phyloP scores from a whole-genome alignment of 169 alveolate species.

The Babesia bovis region DNA sequence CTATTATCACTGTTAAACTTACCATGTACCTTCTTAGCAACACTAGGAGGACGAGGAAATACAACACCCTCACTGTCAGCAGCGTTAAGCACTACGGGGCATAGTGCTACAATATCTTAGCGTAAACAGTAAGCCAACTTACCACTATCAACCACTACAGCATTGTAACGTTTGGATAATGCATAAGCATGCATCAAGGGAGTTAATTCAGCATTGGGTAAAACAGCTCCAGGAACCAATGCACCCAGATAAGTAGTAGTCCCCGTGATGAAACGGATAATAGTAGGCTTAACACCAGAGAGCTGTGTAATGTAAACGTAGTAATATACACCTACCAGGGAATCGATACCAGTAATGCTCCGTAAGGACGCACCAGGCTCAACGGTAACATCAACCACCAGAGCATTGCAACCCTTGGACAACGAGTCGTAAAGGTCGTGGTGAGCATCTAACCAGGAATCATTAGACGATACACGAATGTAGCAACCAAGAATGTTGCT shows the following conservation, averaged over 20 bases:
- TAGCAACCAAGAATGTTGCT: conserved; percentile 43
- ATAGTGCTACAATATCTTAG: conserved; percentile 1
- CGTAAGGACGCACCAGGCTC: neutral
- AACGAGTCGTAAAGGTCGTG: conserved; percentile 20
- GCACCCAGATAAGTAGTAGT: neutral
- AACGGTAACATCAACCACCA: conserved; percentile 15
- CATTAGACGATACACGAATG: conserved; percentile 20
- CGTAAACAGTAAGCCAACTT: neutral
- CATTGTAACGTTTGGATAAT: conserved; percentile 36
- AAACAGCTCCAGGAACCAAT: conserved; percentile 1
- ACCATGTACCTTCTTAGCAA: conserved; percentile 50
- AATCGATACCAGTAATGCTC: conserved; percentile 8
- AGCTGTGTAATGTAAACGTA: neutral
- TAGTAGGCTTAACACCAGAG: neutral
- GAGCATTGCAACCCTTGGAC: conserved; percentile 22
- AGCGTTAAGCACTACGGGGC: conserved; percentile 25
- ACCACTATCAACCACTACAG: conserved; percentile 30
- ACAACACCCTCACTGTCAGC: conserved; percentile 41
- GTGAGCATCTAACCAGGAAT: neutral
- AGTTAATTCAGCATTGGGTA: neutral
- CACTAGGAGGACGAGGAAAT: conserved; percentile 40
- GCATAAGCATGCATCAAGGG: neutral
- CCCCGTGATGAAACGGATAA: conserved; percentile 8
- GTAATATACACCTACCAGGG: neutral
- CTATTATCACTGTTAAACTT: neutral